Base-by-base conservation (phyloP, 352 stramenopile genomes). In the Phytophthora fragariaefolia region DNA sequence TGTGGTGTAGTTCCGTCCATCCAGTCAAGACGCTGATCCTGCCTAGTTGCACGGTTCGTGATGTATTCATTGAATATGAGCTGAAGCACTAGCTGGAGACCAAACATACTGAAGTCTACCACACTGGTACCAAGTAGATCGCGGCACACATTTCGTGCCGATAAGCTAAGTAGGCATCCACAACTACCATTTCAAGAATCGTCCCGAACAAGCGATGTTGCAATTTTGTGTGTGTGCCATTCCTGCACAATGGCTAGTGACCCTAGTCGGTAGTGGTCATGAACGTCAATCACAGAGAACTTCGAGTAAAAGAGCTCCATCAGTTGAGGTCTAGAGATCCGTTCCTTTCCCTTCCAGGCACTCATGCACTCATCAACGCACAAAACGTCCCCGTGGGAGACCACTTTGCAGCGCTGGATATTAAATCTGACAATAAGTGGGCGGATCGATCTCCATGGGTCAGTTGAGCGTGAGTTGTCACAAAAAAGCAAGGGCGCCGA, bases 1-100 rank as follows among this genome's bases (percentile, higher is more conserved):
- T n/a, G n/a, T n/a, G n/a, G n/a, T n/a, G n/a, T n/a, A n/a, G n/a
- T n/a, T n/a, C n/a, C n/a, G n/a, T n/a, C n/a, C n/a, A n/a, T n/a
- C n/a, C n/a, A n/a, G n/a, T n/a, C n/a, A n/a, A n/a, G n/a, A n/a
- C n/a, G n/a, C n/a, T n/a, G n/a, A n/a, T n/a, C n/a, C n/a, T n/a
- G n/a, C n/a, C n/a, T n/a, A n/a, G n/a, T n/a, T n/a, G n/a, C n/a
- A n/a, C n/a, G n/a, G n/a, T n/a, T n/a, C n/a, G n/a, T n/a, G n/a
- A n/a, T n/a, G n/a, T n/a, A n/a, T 51, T 51, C 22, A 51, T 45
- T 17, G 36, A 45, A 45, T 6, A 45, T 47, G 4, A 47, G n/a
- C n/a, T 26, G n/a, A 7, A 24, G n/a, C 6, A 18, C 6, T 3
- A 47, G n/a, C 17, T 47, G 18, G 12, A 18, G 24, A 2, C n/a